These are phyloP conservation scores for Bruguiera sexangula DNA, from an alignment of 345 rosid genomes.

Conservation along the genomic window DNA sequence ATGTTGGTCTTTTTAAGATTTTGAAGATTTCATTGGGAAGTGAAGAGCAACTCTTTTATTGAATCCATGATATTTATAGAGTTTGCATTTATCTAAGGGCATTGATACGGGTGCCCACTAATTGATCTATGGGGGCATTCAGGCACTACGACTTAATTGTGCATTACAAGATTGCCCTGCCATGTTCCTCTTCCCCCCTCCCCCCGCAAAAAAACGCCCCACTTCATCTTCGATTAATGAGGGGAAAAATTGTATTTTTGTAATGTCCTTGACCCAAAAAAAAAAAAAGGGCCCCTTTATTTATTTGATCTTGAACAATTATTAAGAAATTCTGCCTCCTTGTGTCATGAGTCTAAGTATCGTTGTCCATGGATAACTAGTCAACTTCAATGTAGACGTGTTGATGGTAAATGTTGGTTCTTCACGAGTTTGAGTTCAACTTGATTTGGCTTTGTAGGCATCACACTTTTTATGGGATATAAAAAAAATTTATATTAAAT, in stretches of 20 bases:
- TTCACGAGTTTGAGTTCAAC: not conserved
- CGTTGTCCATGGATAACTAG: not conserved
- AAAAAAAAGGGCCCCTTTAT: too few species aligned
- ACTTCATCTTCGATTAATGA: constrained; percentile 4
- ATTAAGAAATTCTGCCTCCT: too few species aligned
- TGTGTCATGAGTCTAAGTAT: not conserved
- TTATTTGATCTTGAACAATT: too few species aligned
- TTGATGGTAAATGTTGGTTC: not conserved
- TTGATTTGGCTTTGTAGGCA: not conserved
- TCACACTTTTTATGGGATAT: not conserved
- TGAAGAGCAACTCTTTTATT: constrained; percentile 3
- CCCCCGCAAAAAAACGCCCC: not conserved
- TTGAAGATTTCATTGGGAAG: constrained; percentile 54
- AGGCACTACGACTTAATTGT: not conserved
- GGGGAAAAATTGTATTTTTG: not conserved
- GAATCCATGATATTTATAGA: not conserved
- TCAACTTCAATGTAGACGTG: not conserved
- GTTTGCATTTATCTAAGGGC: constrained; percentile 12
- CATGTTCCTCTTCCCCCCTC: not conserved
- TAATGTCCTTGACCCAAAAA: not conserved
- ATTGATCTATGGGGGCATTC: constrained; percentile 4
- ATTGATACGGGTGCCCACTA: constrained; percentile 19
- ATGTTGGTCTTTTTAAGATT: constrained; percentile 63
- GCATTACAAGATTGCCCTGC: not conserved
- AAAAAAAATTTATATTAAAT: too few species aligned